Evolutionary conservation across 208 protist species (phyloP).

Genomic region (Naegleria lovaniensis): DNA sequence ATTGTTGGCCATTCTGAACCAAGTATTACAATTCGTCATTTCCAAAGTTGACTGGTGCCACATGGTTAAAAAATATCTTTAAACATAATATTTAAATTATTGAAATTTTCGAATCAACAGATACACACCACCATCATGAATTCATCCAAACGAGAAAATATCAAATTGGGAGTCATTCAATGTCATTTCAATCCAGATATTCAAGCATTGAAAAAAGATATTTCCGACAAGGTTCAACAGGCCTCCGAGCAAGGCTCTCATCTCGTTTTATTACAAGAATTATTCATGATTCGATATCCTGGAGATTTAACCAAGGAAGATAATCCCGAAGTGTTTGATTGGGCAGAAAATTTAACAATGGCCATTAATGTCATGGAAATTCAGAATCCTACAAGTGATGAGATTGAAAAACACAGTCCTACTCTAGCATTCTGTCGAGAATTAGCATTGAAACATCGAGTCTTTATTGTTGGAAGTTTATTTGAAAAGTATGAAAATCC

Average conservation of each 20-base stretch:
- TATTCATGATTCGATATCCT: constrained; percentile 29
- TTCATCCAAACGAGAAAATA: background rate
- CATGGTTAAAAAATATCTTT: too few species aligned
- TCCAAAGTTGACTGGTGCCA: too few species aligned
- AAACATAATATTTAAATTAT: too few species aligned
- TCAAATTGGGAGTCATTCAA: background rate
- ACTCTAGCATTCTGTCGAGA: constrained; percentile 11
- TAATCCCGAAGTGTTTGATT: background rate
- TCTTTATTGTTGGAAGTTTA: constrained; percentile 23
- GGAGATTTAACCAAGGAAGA: constrained; percentile 9
- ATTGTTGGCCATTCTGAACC: too few species aligned
- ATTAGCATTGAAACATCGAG: background rate
- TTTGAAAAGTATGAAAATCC: constrained; percentile 23
- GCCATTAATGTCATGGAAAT: background rate
- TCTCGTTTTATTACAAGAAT: background rate
- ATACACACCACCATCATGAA: too few species aligned
- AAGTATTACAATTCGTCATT: too few species aligned
- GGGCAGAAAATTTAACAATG: background rate
- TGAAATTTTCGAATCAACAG: too few species aligned
- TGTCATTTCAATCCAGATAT: background rate
- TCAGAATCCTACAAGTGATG: too few species aligned
- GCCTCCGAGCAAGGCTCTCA: background rate
- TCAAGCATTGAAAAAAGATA: background rate
- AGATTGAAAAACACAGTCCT: background rate
- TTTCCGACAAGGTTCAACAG: background rate